Percentiles rank a stretch among this genome's conserved stretches.
These are phyloP conservation scores for Akanthomyces lecanii DNA, from an alignment of 2,329 filamentous ascomycete genomes.

Conservation along the genomic window DNA sequence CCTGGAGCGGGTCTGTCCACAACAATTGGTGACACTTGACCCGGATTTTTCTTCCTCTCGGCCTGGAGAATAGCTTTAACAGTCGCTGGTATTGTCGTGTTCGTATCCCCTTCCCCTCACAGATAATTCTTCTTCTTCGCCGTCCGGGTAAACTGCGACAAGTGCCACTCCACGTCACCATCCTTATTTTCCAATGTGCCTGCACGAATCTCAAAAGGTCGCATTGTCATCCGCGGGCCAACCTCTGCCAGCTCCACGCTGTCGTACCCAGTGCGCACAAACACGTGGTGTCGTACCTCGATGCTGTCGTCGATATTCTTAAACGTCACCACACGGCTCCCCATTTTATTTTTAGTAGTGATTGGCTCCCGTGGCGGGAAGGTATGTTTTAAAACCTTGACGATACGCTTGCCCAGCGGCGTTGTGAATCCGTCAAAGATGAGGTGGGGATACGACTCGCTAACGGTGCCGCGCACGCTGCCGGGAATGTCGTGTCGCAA, in stretches of 20 bases:
- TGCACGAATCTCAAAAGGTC: conserved; percentile 85
- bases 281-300: conserved; percentile 78
- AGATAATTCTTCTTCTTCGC: conserved; percentile 94
- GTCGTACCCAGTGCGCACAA: conserved; percentile 87
- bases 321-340: conserved; percentile 86
- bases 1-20: not conserved
- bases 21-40: not conserved
- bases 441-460: conserved; percentile 87
- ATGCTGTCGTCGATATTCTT: conserved; percentile 92
- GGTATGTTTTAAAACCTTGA: conserved; percentile 87
- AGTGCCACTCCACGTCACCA: conserved; percentile 92
- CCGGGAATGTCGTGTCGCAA: conserved; percentile 91
- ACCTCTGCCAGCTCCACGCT: conserved; percentile 86
- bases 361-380: conserved; percentile 83
- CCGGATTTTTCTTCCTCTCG: not conserved
- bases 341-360: conserved; percentile 69
- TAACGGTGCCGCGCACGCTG: conserved; percentile 78
- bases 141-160: conserved; percentile 93
- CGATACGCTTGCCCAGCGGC: conserved; percentile 72
- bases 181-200: conserved; percentile 93
- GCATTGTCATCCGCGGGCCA: conserved; percentile 95
- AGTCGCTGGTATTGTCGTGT: not conserved
- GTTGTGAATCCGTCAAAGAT: conserved; percentile 93
- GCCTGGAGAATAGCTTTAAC: not conserved
- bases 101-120: conserved; percentile 39